Evolutionary conservation across 2,329 filamentous ascomycete genomes (phyloP), one percentile per base, ranked within the genome.

Genomic region (Colletotrichum destructivum): DNA sequence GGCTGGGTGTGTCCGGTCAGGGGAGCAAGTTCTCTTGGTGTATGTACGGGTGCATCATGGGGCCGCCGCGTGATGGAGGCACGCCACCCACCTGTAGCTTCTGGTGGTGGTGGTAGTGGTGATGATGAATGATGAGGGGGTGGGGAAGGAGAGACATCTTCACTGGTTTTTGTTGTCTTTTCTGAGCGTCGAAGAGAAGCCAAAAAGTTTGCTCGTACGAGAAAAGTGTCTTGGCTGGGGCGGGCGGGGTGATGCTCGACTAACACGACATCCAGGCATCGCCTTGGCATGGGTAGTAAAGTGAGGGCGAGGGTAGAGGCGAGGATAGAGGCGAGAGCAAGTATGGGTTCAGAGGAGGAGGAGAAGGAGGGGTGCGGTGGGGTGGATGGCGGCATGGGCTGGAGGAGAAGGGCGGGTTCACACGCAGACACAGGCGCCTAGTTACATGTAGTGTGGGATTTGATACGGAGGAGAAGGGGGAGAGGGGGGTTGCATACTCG

Each of bases 21-120:
- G 35, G 44, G 38, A 51, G 55, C 23, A 61, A 26, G 46, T 54
- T 46, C 35, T 12, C 15, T 5, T 9, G 49, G 62, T 54, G 68
- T 26, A 71, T 38, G 46, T 8, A 13, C 6, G 12, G 42, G 62
- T 55, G 68, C 44, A 71, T 68, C 68, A 71, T 62, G 68, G 57
- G 67, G 57, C 57, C 56, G 42, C 38, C 68, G 51, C 56, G 65
- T 69, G 65, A 71, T 71, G 69, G 69, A 59, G 57, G 64, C 69
- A 71, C 65, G 52, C 69, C 65, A 69, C 69, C 69, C 42, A 13
- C 31, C 13, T 21, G 6, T 9, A 35, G n/a, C 35, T 35, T 40
- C n/a, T 23, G 54, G n/a, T 38, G 42, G 23, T 23, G 42, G 31
- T 46, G 46, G 44, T 47, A 44, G 42, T 62, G 55, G 55, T 57